Base-by-base conservation (phyloP, 2,329 filamentous ascomycete species). In the Phoma sp. region DNA sequence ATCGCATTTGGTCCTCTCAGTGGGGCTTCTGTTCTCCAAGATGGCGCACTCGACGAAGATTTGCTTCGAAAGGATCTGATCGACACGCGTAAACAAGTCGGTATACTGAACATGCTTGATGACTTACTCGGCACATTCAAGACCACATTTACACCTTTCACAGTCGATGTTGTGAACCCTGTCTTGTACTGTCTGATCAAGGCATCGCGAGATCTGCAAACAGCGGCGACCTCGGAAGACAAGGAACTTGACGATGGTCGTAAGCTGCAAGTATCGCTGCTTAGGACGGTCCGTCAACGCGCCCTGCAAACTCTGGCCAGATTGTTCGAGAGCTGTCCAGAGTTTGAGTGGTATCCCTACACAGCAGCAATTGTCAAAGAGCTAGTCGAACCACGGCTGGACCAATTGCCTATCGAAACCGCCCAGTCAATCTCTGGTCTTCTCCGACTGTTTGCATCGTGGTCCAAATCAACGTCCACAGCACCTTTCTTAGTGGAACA, bases 51-150 rank as follows among this genome's bases (percentile, higher is more conserved):
- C 2, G 79, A 84, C 44, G 78, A 82, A 50, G 70, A 80, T 1
- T 8, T 72, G 5, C 37, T 74, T 7, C 49, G 60, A n/a, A 57
- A 58, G 25, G 84, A 90, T 39, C 58, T 89, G 10, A 76, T 93
- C 24, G 83, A 85, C 13, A 77, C 83, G 9, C 86, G 93, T 66
- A 95, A 93, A 73, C 93, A 97, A 73, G 84, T 95, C 54, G 95
- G 96, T 79, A 86, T 97, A 70, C 78, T 96, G 46, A 96, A 96
- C 70, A 95, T 98, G 91, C 82, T 95, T 44, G 88, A 92, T 55
- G 87, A 93, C 9, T 86, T 98, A 71, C 86, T 98, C 55, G 89
- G 89, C 52, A 91, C 95, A 47, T 83, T 98, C 32, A 91, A 93
- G 47, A 86, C 83, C 4, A 88, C 87, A 48, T 85, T 96, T 48